A percentile compares a stretch with the other conserved stretches of the same genome.
Conservation (phyloP, 2,329 filamentous ascomycete species). For the Epichloe aotearoae region DNA sequence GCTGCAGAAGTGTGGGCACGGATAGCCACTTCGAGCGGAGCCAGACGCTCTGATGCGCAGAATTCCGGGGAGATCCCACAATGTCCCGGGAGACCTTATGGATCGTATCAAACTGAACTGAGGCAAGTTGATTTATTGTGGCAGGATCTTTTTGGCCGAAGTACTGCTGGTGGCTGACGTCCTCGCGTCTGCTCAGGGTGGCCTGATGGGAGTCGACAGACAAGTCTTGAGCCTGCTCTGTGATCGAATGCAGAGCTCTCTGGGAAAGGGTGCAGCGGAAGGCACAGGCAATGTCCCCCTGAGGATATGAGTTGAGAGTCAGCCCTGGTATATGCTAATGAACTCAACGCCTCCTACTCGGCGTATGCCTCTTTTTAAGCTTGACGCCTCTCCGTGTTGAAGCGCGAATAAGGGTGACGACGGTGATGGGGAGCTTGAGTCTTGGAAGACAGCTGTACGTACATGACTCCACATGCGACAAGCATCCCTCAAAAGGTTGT, state of each 20-base stretch:
- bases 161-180: not conserved
- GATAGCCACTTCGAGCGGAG: conserved; percentile 5
- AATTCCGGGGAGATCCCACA: conserved; percentile 6
- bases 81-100: conserved; percentile 2
- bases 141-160: not conserved
- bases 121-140: not conserved
- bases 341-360: not conserved
- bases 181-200: not conserved
- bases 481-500: not conserved
- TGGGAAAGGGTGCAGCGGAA: not conserved
- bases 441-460: not conserved
- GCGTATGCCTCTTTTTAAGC: not conserved
- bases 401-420: not conserved
- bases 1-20: conserved; percentile 4
- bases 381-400: not conserved
- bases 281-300: too few species aligned
- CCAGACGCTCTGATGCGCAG: conserved; percentile 1
- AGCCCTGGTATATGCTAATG: too few species aligned
- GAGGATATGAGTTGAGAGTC: too few species aligned
- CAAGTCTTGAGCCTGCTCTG: not conserved
- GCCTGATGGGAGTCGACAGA: not conserved
- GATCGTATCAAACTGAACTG: not conserved
- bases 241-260: not conserved
- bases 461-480: conserved; percentile 1
- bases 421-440: not conserved